Conservation (phyloP, 352 stramenopile species). For the Peronospora tabacina region DNA sequence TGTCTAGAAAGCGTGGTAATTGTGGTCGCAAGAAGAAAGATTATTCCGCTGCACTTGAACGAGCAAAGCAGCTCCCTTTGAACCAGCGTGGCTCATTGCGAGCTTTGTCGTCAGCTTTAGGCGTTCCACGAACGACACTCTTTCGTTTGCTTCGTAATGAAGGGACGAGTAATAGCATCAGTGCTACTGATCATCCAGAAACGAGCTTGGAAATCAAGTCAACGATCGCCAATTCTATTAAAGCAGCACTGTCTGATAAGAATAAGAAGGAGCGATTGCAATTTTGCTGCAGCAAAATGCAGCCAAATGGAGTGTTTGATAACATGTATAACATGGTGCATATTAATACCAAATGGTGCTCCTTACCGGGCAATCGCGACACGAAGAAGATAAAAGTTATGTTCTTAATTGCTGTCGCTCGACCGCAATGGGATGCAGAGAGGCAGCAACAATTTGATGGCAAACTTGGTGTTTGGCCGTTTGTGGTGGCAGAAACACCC, state of each 20-base stretch:
- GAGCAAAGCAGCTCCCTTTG: constrained; percentile 31
- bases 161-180: constrained; percentile 1
- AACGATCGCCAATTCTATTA: constrained; percentile 27
- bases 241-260: constrained; percentile 29
- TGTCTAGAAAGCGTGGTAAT: constrained; percentile 36
- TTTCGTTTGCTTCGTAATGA: constrained; percentile 32
- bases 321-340: constrained; percentile 40
- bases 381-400: constrained; percentile 34
- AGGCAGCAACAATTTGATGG: constrained; percentile 33
- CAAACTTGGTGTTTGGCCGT: constrained; percentile 37
- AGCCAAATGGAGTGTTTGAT: constrained; percentile 31
- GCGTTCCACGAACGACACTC: constrained; percentile 33
- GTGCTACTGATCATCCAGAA: constrained; percentile 6
- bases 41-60: constrained; percentile 30
- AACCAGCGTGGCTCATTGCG: constrained; percentile 31
- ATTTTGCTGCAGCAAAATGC: constrained; percentile 31
- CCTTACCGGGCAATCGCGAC: constrained; percentile 18
- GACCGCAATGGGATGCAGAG: constrained; percentile 32
- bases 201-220: constrained; percentile 10
- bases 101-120: constrained; percentile 31
- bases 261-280: constrained; percentile 33
- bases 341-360: constrained; percentile 38
- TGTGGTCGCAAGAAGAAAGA: constrained; percentile 40
- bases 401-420: constrained; percentile 35
- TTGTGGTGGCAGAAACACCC: constrained; percentile 14